A percentile compares a stretch with the other conserved stretches of the same genome.
Evolutionary conservation across 148 eudicot genomes (phyloP).

Genomic region (Arbutus unedo): DNA sequence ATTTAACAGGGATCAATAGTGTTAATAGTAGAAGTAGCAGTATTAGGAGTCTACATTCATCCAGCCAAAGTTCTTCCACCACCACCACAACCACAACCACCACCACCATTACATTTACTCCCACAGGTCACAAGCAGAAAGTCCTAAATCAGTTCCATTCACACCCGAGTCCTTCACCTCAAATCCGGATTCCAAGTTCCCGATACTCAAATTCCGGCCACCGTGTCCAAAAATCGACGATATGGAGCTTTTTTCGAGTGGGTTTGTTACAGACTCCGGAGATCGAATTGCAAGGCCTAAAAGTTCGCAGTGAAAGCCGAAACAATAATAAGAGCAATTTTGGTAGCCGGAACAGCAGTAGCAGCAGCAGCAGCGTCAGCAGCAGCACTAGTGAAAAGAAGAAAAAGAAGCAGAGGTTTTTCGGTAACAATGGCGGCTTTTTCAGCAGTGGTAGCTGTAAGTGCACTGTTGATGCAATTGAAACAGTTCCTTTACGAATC

Average conservation of each 20-base stretch:
- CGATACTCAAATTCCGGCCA: slow-evolving; percentile 19
- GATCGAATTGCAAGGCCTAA: slow-evolving; percentile 56
- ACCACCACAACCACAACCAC: background rate
- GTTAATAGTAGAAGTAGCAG: slow-evolving; percentile 65
- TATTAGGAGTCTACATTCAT: slow-evolving; percentile 40
- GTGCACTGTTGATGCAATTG: slow-evolving; percentile 50
- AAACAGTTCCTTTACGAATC: slow-evolving; percentile 26
- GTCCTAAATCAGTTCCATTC: slow-evolving; percentile 61
- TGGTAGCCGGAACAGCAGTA: slow-evolving; percentile 39
- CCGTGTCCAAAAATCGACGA: slow-evolving; percentile 35
- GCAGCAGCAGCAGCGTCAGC: slow-evolving; percentile 10
- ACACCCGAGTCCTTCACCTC: slow-evolving; percentile 80
- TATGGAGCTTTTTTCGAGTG: slow-evolving; percentile 58
- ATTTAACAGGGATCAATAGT: slow-evolving; percentile 21
- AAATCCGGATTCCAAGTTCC: slow-evolving; percentile 25
- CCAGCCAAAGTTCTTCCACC: slow-evolving; percentile 28
- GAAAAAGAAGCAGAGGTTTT: slow-evolving; percentile 27
- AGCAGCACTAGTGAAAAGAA: background rate
- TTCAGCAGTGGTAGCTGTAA: slow-evolving; percentile 42
- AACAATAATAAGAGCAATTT: slow-evolving; percentile 9
- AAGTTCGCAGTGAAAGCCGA: slow-evolving; percentile 18
- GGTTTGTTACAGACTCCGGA: slow-evolving; percentile 68
- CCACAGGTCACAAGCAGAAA: slow-evolving; percentile 18
- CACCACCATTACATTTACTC: background rate
- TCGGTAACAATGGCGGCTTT: background rate